Evolutionary conservation across 1,284 basidiomycete genomes (phyloP).

Genomic region (Porodaedalea pini): DNA sequence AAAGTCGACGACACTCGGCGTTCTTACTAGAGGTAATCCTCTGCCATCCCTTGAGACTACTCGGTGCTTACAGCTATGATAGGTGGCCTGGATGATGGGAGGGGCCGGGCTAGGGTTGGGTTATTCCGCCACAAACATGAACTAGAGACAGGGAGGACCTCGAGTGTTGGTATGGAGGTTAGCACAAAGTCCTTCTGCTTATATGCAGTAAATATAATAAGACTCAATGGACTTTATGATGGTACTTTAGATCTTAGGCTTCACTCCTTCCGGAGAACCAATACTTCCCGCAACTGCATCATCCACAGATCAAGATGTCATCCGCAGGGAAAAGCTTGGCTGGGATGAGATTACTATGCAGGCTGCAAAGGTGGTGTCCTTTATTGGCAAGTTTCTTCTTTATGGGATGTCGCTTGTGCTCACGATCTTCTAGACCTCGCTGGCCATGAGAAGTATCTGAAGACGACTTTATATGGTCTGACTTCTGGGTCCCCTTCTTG

Average conservation of each 20-base stretch:
- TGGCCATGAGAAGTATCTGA: conserved; percentile 85
- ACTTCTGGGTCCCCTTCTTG: conserved; percentile 95
- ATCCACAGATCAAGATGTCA: conserved; percentile 55
- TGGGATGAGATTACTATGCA: conserved; percentile 97
- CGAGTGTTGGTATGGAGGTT: conserved; percentile 95
- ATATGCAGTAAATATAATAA: neutral
- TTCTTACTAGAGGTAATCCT: conserved; percentile 65
- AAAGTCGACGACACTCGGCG: conserved; percentile 91
- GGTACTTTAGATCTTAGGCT: conserved; percentile 75
- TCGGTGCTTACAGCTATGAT: conserved; percentile 30
- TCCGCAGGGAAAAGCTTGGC: conserved; percentile 79
- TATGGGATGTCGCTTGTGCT: conserved; percentile 3
- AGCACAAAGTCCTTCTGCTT: conserved; percentile 18
- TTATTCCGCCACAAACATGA: conserved; percentile 98
- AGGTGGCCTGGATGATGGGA: conserved; percentile 91
- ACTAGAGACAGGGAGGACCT: conserved; percentile 92
- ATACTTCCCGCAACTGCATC: conserved; percentile 62
- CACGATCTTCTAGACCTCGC: conserved; percentile 63
- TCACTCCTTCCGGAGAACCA: conserved; percentile 67
- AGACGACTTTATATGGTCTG: conserved; percentile 93
- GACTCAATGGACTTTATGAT: neutral
- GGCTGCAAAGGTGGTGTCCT: conserved; percentile 91
- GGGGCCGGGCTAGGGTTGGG: conserved; percentile 89
- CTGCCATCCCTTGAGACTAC: conserved; percentile 22
- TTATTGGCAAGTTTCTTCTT: conserved; percentile 64